These are phyloP conservation scores for Schizonepeta tenuifolia DNA, from an alignment of 257 asterid genomes.

Conservation along the genomic window DNA sequence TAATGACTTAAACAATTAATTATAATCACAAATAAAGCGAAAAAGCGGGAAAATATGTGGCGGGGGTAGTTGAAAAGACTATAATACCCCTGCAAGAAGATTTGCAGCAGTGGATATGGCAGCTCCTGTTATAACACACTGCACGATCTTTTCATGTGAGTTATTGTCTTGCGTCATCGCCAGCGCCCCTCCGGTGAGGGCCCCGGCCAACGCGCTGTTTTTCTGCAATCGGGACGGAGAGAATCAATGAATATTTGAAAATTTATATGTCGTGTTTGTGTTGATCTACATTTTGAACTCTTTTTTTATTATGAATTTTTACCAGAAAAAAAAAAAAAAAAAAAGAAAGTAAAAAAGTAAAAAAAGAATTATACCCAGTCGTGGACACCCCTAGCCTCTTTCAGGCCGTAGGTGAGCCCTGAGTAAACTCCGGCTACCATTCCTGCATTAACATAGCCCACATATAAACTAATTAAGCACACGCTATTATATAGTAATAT, in stretches of 20 bases:
- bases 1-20: not conserved
- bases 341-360: not conserved
- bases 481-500: no score
- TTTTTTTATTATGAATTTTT: not conserved
- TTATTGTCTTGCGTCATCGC: conserved; percentile 58
- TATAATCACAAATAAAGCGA: no score
- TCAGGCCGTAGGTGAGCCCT: conserved; percentile 82
- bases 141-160: conserved; percentile 78
- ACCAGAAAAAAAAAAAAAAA: not conserved
- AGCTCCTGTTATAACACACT: conserved; percentile 79
- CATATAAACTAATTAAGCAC: no score
- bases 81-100: conserved; percentile 78
- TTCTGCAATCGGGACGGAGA: conserved; percentile 46
- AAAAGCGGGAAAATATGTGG: not conserved
- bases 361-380: conserved; percentile 58
- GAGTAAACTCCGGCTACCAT: conserved; percentile 87
- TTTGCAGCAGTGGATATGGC: conserved; percentile 86
- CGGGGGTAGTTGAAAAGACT: conserved; percentile 2
- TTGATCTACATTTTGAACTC: no score
- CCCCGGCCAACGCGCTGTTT: conserved; percentile 81
- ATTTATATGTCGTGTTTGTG: no score
- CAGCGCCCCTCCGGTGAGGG: conserved; percentile 76
- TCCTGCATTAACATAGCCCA: conserved; percentile 45
- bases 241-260: not conserved
- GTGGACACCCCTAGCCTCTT: conserved; percentile 81